Conservation (phyloP, 2,329 filamentous ascomycete species). For the Arthrobotrys pseudoclavata region DNA sequence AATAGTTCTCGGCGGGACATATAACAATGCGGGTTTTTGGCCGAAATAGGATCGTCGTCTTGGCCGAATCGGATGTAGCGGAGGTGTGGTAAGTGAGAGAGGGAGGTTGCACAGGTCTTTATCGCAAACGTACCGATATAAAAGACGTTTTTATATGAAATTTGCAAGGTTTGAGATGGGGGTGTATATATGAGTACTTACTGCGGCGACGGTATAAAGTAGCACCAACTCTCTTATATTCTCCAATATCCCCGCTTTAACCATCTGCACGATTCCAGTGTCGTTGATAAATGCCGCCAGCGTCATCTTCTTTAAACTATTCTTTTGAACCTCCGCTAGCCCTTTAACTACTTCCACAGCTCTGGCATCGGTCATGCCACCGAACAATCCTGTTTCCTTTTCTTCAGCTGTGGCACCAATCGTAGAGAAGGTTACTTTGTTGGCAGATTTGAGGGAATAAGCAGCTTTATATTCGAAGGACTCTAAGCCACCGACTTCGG, state of each 20-base stretch:
- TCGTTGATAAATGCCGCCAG: constrained; percentile 32
- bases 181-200: constrained; percentile 2
- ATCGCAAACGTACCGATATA: background rate
- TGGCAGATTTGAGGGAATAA: constrained; percentile 8
- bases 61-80: constrained; percentile 36
- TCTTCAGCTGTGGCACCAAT: background rate
- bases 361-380: constrained; percentile 24
- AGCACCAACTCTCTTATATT: constrained; percentile 15
- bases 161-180: background rate
- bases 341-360: constrained; percentile 28
- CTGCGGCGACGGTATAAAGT: background rate
- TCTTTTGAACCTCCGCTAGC: constrained; percentile 1
- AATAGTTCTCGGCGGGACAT: constrained; percentile 48
- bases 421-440: constrained; percentile 36
- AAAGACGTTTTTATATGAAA: background rate
- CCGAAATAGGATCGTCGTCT: constrained; percentile 18
- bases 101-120: constrained; percentile 25
- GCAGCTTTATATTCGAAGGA: constrained; percentile 37
- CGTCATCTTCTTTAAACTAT: constrained; percentile 23
- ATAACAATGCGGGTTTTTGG: constrained; percentile 39
- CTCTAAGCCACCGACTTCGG: constrained; percentile 12
- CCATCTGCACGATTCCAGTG: constrained; percentile 36
- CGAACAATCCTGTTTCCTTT: background rate
- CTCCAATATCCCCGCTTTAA: background rate
- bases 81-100: constrained; percentile 26